phyloP scores from a whole-genome alignment of 257 asterid species.

The Jacaranda copaia region DNA sequence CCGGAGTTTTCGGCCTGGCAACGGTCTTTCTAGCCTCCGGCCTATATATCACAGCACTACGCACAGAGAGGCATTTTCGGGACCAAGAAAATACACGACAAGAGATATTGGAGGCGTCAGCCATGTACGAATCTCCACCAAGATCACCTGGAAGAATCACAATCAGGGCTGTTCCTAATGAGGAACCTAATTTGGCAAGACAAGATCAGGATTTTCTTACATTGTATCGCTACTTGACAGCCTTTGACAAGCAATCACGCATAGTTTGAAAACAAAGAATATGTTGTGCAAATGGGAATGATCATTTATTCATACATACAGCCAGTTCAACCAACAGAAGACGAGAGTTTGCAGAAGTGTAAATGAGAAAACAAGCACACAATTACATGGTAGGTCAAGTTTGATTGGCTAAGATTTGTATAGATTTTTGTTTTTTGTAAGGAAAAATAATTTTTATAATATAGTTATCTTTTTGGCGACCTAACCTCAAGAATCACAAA shows the following conservation, averaged over 20 bases:
- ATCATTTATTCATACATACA: too few relatives aligned
- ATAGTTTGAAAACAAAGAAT: slow-evolving; percentile 39
- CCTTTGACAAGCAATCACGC: slow-evolving; percentile 62
- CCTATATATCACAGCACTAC: slow-evolving; percentile 66
- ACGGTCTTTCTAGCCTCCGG: slow-evolving; percentile 78
- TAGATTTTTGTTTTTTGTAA: background rate
- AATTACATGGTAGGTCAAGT: background rate
- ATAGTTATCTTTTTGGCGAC: too few relatives aligned
- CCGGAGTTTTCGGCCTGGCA: slow-evolving; percentile 74
- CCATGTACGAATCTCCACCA: slow-evolving; percentile 72
- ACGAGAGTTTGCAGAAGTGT: background rate
- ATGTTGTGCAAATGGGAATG: background rate
- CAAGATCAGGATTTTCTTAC: slow-evolving; percentile 46
- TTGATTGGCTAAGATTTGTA: background rate
- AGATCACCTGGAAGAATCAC: slow-evolving; percentile 46
- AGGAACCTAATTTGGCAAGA: slow-evolving; percentile 47
- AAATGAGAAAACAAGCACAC: background rate
- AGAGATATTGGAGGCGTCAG: slow-evolving; percentile 58
- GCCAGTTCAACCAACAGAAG: too few relatives aligned
- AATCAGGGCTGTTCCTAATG: slow-evolving; percentile 51
- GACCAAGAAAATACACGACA: slow-evolving; percentile 52
- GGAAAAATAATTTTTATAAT: too few relatives aligned
- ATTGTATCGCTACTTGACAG: slow-evolving; percentile 54
- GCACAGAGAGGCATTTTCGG: slow-evolving; percentile 49
- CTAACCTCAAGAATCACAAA: too few relatives aligned